Evolutionary conservation across 139 green algal genomes (phyloP), one percentile per base, ranked within the genome.

Genomic region (Chlorella sp.): DNA sequence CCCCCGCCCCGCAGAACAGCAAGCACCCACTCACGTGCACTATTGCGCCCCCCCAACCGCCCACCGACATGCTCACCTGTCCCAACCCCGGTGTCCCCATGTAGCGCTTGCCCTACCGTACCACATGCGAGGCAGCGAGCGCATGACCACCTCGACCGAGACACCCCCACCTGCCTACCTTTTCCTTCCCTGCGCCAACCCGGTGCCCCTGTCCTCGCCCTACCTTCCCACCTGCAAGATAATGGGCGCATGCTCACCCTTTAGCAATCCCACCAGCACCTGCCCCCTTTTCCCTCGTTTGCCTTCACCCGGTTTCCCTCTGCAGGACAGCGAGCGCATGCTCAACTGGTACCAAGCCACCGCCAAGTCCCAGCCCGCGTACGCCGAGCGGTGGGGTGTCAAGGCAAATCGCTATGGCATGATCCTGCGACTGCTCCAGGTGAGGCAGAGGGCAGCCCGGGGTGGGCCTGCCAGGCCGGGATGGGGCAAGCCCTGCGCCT

Each of bases 321-420:
- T 75, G 81, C 81, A 86, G 81, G 81, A 86, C 57, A 48, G 40
- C 22, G 81, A 86, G 81, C 32, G 57, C 81, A 75, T 86, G 81
- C 53, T 86, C 32, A 57, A 40, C 4, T 86, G 14, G 4, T 66
- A 75, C 57, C 14, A 1, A 7, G 81, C 42, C 18, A 18, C n/a
- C 2, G 57, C 1, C n/a, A 73, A 86, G 81, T 1, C 16, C 12
- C 26, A 86, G 19, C 81, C 81, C 4, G 34, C 3, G 16, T 3
- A n/a, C 14, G 81, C 53, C 0, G n/a, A 73, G 53, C 60, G 60
- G 32, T 22, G 73, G n/a, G 34, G 4, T 0, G 34, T 16, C 18
- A 57, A 34, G 14, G 34, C 71, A 32, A 22, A 71, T 32, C 53
- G 57, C n/a, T 22, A 30, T 19, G 26, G 26, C 2, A 42, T 40